These are phyloP conservation scores for Skeletonema grethae DNA, from an alignment of 108 stramenopile genomes.

Conservation along the genomic window DNA sequence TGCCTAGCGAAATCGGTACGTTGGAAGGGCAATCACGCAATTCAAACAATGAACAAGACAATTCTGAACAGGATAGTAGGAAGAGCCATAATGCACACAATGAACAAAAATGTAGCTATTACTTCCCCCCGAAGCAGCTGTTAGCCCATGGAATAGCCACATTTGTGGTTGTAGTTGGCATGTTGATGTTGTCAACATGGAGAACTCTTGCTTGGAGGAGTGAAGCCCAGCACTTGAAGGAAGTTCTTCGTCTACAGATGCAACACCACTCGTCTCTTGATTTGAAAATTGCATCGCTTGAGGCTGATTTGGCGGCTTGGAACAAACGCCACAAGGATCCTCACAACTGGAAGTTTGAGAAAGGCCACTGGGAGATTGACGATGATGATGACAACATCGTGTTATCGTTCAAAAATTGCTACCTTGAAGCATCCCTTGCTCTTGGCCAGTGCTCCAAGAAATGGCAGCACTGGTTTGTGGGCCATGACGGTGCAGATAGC, in stretches of 20 bases:
- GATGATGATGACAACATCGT: neutral
- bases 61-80: neutral
- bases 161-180: neutral
- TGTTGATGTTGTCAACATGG: neutral
- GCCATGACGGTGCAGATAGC: neutral
- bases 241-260: slow-evolving; percentile 4
- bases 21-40: neutral
- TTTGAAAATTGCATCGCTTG: neutral
- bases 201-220: neutral
- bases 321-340: neutral
- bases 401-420: slow-evolving; percentile 26
- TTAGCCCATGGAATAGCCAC: neutral
- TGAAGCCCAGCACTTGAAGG: slow-evolving; percentile 9
- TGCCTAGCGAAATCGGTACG: slow-evolving; percentile 10
- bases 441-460: slow-evolving; percentile 26
- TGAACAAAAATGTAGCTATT: neutral
- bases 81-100: neutral
- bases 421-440: slow-evolving; percentile 22
- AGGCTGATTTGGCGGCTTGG: neutral
- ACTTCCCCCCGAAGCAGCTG: neutral
- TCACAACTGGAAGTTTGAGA: slow-evolving; percentile 4
- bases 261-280: slow-evolving; percentile 3
- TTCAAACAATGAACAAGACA: neutral
- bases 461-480: slow-evolving; percentile 9
- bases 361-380: neutral